phyloP scores from a whole-genome alignment of 2,329 filamentous ascomycete species.

The Tolypocladium guangdongense region DNA sequence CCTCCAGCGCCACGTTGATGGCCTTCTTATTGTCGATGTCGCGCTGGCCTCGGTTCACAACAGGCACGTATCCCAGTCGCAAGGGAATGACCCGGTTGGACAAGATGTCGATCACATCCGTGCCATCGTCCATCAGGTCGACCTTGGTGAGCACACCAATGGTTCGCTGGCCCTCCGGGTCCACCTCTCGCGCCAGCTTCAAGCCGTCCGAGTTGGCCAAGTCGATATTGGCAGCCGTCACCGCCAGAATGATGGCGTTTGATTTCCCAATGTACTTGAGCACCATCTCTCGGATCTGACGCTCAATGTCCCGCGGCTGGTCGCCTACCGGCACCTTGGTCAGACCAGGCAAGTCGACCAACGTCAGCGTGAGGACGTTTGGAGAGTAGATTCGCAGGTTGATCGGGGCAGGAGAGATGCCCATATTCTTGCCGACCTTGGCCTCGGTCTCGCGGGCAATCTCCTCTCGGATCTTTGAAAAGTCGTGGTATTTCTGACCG shows the following conservation, averaged over 20 bases:
- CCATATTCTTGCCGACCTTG: constrained; percentile 91
- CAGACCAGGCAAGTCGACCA: constrained; percentile 91
- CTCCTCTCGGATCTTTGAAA: constrained; percentile 96
- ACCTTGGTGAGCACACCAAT: constrained; percentile 99
- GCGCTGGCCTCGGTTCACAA: constrained; percentile 94
- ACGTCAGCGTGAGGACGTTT: constrained; percentile 90
- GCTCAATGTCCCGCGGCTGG: constrained; percentile 92
- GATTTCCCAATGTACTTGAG: constrained; percentile 97
- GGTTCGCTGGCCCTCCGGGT: constrained; percentile 92
- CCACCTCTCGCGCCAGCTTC: constrained; percentile 92
- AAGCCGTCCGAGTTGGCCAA: constrained; percentile 96
- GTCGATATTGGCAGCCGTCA: constrained; percentile 95
- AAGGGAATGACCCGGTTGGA: constrained; percentile 95
- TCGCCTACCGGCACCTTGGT: constrained; percentile 96
- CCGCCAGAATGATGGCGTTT: constrained; percentile 94
- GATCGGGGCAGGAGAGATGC: constrained; percentile 93
- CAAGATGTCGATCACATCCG: constrained; percentile 96
- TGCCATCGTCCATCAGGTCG: constrained; percentile 97
- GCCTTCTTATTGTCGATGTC: constrained; percentile 98
- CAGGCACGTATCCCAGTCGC: constrained; percentile 88
- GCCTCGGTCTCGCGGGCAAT: constrained; percentile 93
- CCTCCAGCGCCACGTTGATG: constrained; percentile 81
- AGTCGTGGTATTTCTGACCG: constrained; percentile 95
- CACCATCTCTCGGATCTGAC: constrained; percentile 95
- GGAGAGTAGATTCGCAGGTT: constrained; percentile 98